Evolutionary conservation across 176 grass and related monocot genomes (phyloP).

Genomic region (Metroxylon sagu): DNA sequence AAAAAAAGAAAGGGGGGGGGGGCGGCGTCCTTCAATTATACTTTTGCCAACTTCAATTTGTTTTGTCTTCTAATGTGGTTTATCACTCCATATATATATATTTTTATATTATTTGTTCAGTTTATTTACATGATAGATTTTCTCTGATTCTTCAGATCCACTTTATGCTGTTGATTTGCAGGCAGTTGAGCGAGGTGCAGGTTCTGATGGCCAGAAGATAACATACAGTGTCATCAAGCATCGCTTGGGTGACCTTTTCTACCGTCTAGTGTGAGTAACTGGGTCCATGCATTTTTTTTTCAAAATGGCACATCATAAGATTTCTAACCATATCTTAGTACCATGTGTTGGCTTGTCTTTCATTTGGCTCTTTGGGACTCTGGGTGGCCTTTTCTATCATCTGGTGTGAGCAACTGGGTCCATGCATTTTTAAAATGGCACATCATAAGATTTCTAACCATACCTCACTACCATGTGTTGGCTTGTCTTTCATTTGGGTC

Average conservation of each 20-base stretch:
- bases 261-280: constrained; percentile 80
- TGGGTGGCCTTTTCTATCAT: constrained; percentile 78
- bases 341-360: too few species aligned
- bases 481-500: too few species aligned
- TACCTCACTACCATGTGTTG: too few species aligned
- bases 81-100: too few species aligned
- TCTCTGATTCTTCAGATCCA: background rate
- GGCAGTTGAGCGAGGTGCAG: constrained; percentile 83
- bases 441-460: too few species aligned
- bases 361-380: background rate
- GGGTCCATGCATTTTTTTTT: background rate
- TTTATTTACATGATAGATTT: background rate
- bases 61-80: too few species aligned
- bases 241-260: constrained; percentile 77
- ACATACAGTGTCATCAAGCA: constrained; percentile 84
- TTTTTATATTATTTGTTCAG: background rate
- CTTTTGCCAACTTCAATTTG: too few species aligned
- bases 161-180: constrained; percentile 23
- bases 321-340: too few species aligned
- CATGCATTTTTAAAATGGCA: background rate
- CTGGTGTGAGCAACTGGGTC: constrained; percentile 61
- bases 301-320: background rate
- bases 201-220: constrained; percentile 83
- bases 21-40: too few species aligned
- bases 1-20: too few species aligned